Evolutionary conservation across 805 yeast species (phyloP), one percentile per base, ranked within the genome.

Genomic region (Jamesozyma jinghongensis): DNA sequence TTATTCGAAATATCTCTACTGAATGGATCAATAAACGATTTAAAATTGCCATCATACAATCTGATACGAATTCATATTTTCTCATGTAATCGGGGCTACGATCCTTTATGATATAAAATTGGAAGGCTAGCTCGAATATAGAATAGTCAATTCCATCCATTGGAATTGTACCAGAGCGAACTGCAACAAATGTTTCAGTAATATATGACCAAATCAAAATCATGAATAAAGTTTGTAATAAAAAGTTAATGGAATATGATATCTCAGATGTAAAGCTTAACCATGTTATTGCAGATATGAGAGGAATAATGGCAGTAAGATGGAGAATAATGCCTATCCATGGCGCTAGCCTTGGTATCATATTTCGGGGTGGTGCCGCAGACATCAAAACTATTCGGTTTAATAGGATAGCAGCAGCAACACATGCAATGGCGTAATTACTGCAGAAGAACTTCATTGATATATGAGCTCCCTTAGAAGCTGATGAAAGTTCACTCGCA

Each of bases 11-110:
- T 34, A 81, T 49, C 2, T 80, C 85, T 25, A 84, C 74, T 2
- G 77, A 3, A 44, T 86, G 94, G 36, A 79, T 71, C 14, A 73
- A 61, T 10, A 80, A 46, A 49, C 85, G 88, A 43, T 76, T 75
- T 1, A 70, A 42, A 1, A 81, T 57, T 46, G 82, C 78, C 48
- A 77, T 71, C 7, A 76, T 45, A 14, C 79, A 70, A 3, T 56
- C 58, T 8, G 43, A 34, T 10, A 42, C 11, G 28, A 37, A 42
- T 19, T 19, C 38, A 1, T 27, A 18, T 3, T 32, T 27, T 12
- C 34, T 6, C 6, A 28, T 3, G 2, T n/a, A 6, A 13, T 16
- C 27, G 2, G 16, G 10, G 20, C 16, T 19, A 6, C 12, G 4
- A 3, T 13, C 14, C n/a, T 20, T 32, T 27, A 54, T 38, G 19